Conservation (phyloP, 2,329 filamentous ascomycete species). For the Microsporum audouinii region DNA sequence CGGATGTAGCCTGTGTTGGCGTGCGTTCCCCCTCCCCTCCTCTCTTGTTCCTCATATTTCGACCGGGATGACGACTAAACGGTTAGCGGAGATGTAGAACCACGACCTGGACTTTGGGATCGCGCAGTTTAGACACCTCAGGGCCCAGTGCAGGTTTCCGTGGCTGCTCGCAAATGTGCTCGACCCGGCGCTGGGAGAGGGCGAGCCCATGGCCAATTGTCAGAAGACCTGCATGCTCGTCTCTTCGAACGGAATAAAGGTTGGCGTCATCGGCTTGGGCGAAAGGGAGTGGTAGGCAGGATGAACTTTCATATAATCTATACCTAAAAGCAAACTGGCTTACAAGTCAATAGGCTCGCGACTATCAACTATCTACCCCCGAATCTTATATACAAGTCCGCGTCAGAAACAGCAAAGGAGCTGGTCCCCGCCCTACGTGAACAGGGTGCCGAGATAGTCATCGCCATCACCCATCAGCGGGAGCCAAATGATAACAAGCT, state of each 20-base stretch:
- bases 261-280: constrained; percentile 74
- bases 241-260: constrained; percentile 70
- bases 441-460: constrained; percentile 69
- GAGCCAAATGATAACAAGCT: constrained; percentile 86
- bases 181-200: constrained; percentile 66
- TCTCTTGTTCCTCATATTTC: neutral
- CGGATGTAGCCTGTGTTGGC: constrained; percentile 70
- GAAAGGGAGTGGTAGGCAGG: constrained; percentile 61
- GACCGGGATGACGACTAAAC: constrained; percentile 8
- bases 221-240: constrained; percentile 65
- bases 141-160: constrained; percentile 66
- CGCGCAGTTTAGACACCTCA: constrained; percentile 62
- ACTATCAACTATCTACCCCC: constrained; percentile 81
- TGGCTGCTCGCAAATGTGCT: constrained; percentile 85
- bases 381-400: constrained; percentile 69
- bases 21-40: constrained; percentile 39
- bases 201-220: constrained; percentile 64
- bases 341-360: constrained; percentile 46
- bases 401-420: constrained; percentile 61
- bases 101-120: constrained; percentile 91
- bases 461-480: constrained; percentile 73
- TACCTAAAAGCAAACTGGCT: neutral
- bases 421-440: constrained; percentile 61
- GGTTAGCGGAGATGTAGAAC: constrained; percentile 43
- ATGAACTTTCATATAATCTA: neutral